Evolutionary conservation across 371 early-diverging fungal genomes (phyloP).

Genomic region (Mucor piriformis): DNA sequence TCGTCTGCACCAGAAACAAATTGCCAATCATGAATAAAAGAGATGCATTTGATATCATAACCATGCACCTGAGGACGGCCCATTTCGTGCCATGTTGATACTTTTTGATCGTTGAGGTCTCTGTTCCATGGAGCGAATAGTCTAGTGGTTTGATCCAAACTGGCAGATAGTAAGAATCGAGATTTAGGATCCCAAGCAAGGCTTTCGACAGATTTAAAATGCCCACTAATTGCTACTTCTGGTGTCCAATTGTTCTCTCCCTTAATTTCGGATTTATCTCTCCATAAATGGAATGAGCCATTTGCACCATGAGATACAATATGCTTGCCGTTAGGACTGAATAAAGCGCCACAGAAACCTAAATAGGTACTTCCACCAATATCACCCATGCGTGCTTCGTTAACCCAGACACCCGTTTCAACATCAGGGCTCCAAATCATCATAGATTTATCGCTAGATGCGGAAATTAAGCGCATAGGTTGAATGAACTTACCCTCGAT

Average conservation of each 20-base stretch:
- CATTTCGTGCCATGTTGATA: slow-evolving; percentile 88
- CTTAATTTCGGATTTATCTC: slow-evolving; percentile 43
- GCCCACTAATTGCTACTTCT: slow-evolving; percentile 77
- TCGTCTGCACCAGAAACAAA: slow-evolving; percentile 95
- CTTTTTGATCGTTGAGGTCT: slow-evolving; percentile 16
- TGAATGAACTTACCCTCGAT: slow-evolving; percentile 49
- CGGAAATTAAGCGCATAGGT: slow-evolving; percentile 78
- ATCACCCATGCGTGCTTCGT: slow-evolving; percentile 87
- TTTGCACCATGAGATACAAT: slow-evolving; percentile 84
- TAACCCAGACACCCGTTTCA: slow-evolving; percentile 85
- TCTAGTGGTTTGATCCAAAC: slow-evolving; percentile 90
- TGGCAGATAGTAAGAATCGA: slow-evolving; percentile 73
- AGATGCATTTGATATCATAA: slow-evolving; percentile 87
- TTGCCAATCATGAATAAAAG: slow-evolving; percentile 74
- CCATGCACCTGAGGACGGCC: slow-evolving; percentile 97
- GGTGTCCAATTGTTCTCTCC: slow-evolving; percentile 68
- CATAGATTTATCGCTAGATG: slow-evolving; percentile 93
- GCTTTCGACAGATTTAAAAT: slow-evolving; percentile 75
- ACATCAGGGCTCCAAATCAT: slow-evolving; percentile 90
- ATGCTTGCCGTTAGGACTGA: slow-evolving; percentile 67
- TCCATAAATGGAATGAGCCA: slow-evolving; percentile 92
- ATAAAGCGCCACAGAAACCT: slow-evolving; percentile 84
- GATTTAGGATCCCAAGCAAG: slow-evolving; percentile 85
- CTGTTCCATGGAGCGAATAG: slow-evolving; percentile 79
- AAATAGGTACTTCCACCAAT: slow-evolving; percentile 79